Evolutionary conservation across 441 rosid species (phyloP).

Genomic region (Aquilaria agallochum): DNA sequence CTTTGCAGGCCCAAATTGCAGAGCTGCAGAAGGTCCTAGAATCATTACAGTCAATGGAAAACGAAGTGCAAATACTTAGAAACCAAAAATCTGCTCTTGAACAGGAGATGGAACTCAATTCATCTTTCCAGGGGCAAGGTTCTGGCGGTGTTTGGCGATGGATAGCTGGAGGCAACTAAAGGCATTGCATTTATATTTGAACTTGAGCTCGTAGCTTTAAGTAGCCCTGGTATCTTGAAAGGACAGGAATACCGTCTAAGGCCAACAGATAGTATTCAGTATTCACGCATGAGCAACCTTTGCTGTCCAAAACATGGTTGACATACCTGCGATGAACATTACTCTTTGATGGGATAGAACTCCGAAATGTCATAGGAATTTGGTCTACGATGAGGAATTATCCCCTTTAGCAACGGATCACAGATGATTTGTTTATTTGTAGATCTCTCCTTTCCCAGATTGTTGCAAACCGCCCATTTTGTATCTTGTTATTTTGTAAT

Average conservation of each 20-base stretch:
- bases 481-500: no score
- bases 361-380: neutral
- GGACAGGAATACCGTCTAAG: neutral
- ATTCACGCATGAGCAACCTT: neutral
- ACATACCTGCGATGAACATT: neutral
- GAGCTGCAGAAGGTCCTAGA: slow-evolving; percentile 83
- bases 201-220: neutral
- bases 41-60: slow-evolving; percentile 65
- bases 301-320: neutral
- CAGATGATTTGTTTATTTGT: neutral
- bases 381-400: slow-evolving; percentile 1
- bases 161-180: slow-evolving; percentile 46
- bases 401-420: slow-evolving; percentile 1
- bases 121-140: slow-evolving; percentile 53
- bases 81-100: slow-evolving; percentile 69
- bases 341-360: neutral
- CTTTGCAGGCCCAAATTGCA: slow-evolving; percentile 79
- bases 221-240: neutral
- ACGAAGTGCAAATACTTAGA: slow-evolving; percentile 76
- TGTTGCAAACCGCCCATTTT: no score
- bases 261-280: neutral
- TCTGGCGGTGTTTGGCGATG: slow-evolving; percentile 87
- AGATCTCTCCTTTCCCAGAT: no score
- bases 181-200: slow-evolving; percentile 5
- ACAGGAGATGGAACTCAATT: slow-evolving; percentile 50